Evolutionary conservation across 768 basidiomycete species (phyloP).

Genomic region (Xanthoconium stramineum): DNA sequence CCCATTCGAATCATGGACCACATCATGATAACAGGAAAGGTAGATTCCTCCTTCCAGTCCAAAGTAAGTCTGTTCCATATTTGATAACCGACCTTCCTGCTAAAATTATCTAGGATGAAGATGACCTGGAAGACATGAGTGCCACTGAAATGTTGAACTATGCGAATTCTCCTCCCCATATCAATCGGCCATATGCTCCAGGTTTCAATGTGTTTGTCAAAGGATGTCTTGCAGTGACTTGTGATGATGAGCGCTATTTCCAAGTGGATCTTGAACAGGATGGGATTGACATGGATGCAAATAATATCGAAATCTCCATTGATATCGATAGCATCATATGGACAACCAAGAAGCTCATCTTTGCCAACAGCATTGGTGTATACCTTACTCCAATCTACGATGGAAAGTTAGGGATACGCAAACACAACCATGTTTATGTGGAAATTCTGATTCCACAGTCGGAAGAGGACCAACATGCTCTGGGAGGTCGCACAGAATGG

Average conservation of each 20-base stretch:
- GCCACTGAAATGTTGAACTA: not conserved
- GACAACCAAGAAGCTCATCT: not conserved
- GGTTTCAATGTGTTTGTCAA: not conserved
- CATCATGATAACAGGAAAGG: not conserved
- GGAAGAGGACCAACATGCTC: not conserved
- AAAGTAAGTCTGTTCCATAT: no score
- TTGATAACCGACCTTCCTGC: no score
- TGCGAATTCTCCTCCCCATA: not conserved
- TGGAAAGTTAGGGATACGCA: not conserved
- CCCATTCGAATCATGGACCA: not conserved
- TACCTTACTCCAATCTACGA: not conserved
- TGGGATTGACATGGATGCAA: not conserved
- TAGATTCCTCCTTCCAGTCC: no score
- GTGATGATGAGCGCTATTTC: not conserved
- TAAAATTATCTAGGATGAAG: not conserved
- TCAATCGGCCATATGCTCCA: not conserved
- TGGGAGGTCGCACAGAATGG: not conserved
- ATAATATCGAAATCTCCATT: not conserved
- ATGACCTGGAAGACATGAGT: not conserved
- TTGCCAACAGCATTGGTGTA: not conserved
- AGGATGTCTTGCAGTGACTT: not conserved
- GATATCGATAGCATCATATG: constrained; percentile 9
- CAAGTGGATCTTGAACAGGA: not conserved
- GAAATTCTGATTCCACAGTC: constrained; percentile 11
- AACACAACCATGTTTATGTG: constrained; percentile 18